Evolutionary conservation across 352 stramenopile species (phyloP), one percentile per base, ranked within the genome.

Genomic region (Pythium volutum): DNA sequence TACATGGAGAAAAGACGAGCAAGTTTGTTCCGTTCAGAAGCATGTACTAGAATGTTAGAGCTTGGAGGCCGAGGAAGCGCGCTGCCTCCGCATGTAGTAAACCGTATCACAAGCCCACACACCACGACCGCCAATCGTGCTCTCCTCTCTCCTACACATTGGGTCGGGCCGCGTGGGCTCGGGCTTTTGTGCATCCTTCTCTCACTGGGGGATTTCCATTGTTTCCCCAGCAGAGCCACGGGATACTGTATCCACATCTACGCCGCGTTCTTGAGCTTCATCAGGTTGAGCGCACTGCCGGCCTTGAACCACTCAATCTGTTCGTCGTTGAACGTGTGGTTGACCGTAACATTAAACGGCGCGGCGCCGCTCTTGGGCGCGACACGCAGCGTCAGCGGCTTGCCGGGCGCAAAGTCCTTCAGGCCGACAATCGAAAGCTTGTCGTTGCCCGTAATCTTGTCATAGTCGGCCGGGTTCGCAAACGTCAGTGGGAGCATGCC

Each of bases 251-350:
- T 36, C 31, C 31, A 8, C 20, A 39, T 57, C 72, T 69, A 73
- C 43, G 56, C 64, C 43, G 79, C 73, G 74, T 92, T 94, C 70
- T 76, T 86, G 76, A 90, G 89, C 84, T 97, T 97, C 91, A 98
- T 97, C 77, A 96, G 70, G 85, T 98, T 98, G 60, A 98, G 78
- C 62, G 91, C 91, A 64, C 84, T 96, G 73, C 91, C 91, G 72
- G 92, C 79, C 84, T 97, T 95, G 76, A 98, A 98, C 91, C 91
- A 98, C 55, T 93, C 85, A 67, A 98, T 97, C 76, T 98, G 91
- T 76, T 98, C 89, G 61, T 95, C 76, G 76, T 97, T 97, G 76
- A 97, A 98, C 64, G 91, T 97, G 80, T 98, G 91, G 76, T 97
- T 97, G 51, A 97, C 88, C 69, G 77, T 87, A 58, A 98, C 87